Evolutionary conservation across 1,139 yeast genomes (phyloP).

Genomic region (Geotrichum klebahnii): DNA sequence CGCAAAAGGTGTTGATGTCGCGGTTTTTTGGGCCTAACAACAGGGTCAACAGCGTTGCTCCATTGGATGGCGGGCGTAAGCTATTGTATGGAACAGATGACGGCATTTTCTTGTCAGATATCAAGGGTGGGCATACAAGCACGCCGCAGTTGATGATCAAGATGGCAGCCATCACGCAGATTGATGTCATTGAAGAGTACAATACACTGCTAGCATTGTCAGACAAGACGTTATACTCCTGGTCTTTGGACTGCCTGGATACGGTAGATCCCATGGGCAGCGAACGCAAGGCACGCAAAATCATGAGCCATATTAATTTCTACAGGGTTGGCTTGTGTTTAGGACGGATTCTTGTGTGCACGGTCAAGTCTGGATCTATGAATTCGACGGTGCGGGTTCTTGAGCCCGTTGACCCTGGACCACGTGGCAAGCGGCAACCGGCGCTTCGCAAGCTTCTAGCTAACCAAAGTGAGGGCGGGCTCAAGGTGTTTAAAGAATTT

Average conservation of each 20-base stretch:
- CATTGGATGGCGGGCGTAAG: constrained; percentile 92
- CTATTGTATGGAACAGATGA: constrained; percentile 85
- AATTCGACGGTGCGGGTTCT: constrained; percentile 68
- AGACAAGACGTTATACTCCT: constrained; percentile 77
- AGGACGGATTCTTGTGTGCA: constrained; percentile 82
- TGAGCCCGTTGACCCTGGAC: constrained; percentile 65
- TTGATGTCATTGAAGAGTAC: constrained; percentile 89
- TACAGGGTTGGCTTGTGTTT: constrained; percentile 91
- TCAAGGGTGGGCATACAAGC: constrained; percentile 49
- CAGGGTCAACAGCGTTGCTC: constrained; percentile 85
- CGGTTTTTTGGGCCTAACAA: constrained; percentile 58
- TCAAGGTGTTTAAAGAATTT: constrained; percentile 73
- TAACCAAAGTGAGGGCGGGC: constrained; percentile 41
- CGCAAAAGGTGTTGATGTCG: constrained; percentile 65
- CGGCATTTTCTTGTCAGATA: constrained; percentile 75
- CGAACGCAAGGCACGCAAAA: constrained; percentile 69
- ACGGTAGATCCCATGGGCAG: constrained; percentile 57
- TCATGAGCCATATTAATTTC: constrained; percentile 78
- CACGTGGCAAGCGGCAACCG: constrained; percentile 39
- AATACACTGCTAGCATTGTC: constrained; percentile 75
- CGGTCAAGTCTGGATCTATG: constrained; percentile 70
- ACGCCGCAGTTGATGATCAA: constrained; percentile 74
- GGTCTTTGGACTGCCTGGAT: constrained; percentile 73
- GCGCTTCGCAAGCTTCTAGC: constrained; percentile 47
- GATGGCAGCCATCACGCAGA: constrained; percentile 66